Evolutionary conservation across 225 moss, liverwort and hornwort species (phyloP).

Genomic region (Pseudoscleropodium purum): DNA sequence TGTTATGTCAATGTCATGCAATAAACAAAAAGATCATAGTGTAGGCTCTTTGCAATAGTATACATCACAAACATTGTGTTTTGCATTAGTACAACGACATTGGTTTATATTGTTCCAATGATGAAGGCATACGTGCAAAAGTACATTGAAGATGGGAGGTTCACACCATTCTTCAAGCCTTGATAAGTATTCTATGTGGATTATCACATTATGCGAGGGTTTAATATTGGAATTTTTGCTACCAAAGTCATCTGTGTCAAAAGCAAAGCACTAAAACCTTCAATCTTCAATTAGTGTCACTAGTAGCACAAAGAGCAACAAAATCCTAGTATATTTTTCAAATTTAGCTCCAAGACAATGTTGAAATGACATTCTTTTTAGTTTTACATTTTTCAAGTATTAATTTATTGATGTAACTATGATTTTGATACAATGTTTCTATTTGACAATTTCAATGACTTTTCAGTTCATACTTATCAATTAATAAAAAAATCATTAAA

Average conservation of each 20-base stretch:
- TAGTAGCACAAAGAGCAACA: fast-evolving
- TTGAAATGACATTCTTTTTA: background rate
- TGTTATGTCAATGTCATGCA: no score
- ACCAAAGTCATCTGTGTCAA: fast-evolving
- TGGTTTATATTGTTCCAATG: background rate
- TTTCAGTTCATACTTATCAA: background rate
- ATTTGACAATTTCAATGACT: background rate
- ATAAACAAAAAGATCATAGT: no score
- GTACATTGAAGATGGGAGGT: background rate
- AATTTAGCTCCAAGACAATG: background rate
- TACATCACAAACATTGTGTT: fast-evolving
- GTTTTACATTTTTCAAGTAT: background rate
- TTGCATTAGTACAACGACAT: fast-evolving
- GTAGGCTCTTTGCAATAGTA: no score
- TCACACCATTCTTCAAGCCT: fast-evolving
- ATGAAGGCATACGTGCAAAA: background rate
- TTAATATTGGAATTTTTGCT: background rate
- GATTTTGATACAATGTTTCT: background rate
- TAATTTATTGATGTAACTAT: background rate
- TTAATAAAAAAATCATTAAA: background rate
- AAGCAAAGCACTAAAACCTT: fast-evolving
- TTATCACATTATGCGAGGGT: fast-evolving
- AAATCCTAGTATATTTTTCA: background rate
- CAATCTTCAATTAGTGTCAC: background rate
- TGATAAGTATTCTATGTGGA: background rate